A percentile compares a stretch with the other conserved stretches of the same genome.
Evolutionary conservation across 306 rosid species (phyloP).

Genomic region (Lupinus albus): DNA sequence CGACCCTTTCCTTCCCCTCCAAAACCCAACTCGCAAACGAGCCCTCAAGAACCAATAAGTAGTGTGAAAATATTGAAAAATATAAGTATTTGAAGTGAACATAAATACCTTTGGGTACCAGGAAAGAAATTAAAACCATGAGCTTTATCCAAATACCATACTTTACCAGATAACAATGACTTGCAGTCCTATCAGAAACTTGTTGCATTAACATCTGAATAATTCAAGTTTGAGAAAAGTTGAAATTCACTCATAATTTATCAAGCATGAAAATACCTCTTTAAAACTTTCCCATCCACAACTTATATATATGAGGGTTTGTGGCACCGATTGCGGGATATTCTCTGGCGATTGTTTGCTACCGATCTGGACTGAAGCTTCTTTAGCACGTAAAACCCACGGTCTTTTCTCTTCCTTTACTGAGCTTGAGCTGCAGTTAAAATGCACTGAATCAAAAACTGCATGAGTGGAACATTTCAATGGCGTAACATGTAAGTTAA

Average conservation of each 20-base stretch:
- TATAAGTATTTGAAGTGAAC: not conserved
- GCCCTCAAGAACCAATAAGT: no score
- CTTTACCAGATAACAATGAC: conserved; percentile 68
- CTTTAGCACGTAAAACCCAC: conserved; percentile 91
- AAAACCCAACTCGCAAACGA: no score
- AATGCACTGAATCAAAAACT: conserved; percentile 43
- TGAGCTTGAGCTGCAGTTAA: conserved; percentile 58
- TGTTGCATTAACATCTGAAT: conserved; percentile 19
- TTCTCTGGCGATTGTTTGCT: conserved; percentile 54
- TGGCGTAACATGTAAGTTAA: conserved; percentile 34
- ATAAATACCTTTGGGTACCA: conserved; percentile 75
- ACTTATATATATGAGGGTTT: conserved; percentile 90
- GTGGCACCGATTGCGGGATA: conserved; percentile 57
- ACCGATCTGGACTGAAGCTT: conserved; percentile 71
- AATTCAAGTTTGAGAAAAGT: conserved; percentile 33
- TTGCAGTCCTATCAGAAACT: conserved; percentile 72
- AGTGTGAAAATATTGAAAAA: no score
- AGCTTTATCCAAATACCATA: conserved; percentile 83
- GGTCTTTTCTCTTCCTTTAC: conserved; percentile 91
- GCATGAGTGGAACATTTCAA: conserved; percentile 30
- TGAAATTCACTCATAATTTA: not conserved
- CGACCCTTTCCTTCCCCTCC: no score
- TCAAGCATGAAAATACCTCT: conserved; percentile 61
- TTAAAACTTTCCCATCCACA: conserved; percentile 99
- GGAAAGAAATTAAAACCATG: conserved; percentile 88